Evolutionary conservation across 2,329 filamentous ascomycete species (phyloP).

Genomic region (Talaromyces sp.): DNA sequence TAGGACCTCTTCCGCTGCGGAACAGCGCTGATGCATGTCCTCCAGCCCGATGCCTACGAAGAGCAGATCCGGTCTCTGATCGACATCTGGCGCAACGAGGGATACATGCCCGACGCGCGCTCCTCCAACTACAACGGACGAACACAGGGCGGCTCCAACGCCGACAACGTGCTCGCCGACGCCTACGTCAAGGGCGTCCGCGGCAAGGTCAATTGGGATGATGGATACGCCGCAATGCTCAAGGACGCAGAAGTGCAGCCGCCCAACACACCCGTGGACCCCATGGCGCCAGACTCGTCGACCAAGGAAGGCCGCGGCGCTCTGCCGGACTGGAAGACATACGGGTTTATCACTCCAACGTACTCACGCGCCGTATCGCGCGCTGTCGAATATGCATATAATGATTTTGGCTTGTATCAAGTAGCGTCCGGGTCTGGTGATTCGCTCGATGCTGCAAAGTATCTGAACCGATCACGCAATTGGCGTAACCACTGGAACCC

Average conservation of each 20-base stretch:
- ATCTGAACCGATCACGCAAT: conserved; percentile 54
- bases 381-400: conserved; percentile 72
- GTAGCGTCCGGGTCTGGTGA: conserved; percentile 56
- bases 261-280: conserved; percentile 54
- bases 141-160: conserved; percentile 70
- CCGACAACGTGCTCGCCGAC: conserved; percentile 64
- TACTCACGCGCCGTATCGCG: conserved; percentile 67
- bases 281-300: conserved; percentile 58
- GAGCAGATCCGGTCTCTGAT: conserved; percentile 66
- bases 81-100: conserved; percentile 64
- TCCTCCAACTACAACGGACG: conserved; percentile 69
- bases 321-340: conserved; percentile 63
- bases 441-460: conserved; percentile 53
- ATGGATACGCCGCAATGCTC: conserved; percentile 64
- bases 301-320: conserved; percentile 65
- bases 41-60: conserved; percentile 60
- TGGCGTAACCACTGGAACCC: conserved; percentile 64
- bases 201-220: conserved; percentile 60
- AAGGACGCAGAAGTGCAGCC: conserved; percentile 69
- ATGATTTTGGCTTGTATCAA: conserved; percentile 65
- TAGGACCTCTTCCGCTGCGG: conserved; percentile 66
- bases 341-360: conserved; percentile 65
- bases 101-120: conserved; percentile 68
- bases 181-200: conserved; percentile 62
- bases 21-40: conserved; percentile 62